Conservation (phyloP, 148 eudicot species). For the Arbutus unedo region DNA sequence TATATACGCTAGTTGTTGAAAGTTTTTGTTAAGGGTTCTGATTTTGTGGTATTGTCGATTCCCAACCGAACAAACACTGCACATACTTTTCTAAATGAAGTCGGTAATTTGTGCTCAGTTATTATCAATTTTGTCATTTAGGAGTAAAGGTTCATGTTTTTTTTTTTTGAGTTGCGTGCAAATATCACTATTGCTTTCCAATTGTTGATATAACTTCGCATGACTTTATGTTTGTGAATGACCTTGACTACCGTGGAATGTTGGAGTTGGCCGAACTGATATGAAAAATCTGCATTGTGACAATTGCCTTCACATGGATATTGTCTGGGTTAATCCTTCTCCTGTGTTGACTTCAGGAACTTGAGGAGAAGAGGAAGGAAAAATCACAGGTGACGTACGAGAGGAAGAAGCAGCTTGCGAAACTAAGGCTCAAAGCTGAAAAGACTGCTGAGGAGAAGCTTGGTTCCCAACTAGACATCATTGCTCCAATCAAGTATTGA, state of each 20-base stretch:
- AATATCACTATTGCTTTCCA: too few relatives aligned
- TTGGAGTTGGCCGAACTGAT: neutral
- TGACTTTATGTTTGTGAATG: neutral
- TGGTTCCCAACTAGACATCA: constrained; percentile 52
- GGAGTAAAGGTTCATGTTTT: too few relatives aligned
- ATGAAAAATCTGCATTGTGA: neutral
- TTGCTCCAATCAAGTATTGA: constrained; percentile 53
- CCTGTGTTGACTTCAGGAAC: constrained; percentile 31
- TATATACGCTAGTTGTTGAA: too few relatives aligned
- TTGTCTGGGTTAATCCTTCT: too few relatives aligned
- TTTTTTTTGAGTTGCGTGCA: too few relatives aligned
- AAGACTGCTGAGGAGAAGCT: constrained; percentile 59
- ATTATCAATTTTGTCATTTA: too few relatives aligned
- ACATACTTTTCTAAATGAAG: neutral
- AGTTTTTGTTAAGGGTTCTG: too few relatives aligned
- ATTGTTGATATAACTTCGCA: too few relatives aligned
- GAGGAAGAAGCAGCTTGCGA: constrained; percentile 53
- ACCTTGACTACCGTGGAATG: neutral
- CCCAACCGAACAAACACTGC: neutral
- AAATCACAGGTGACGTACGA: constrained; percentile 42
- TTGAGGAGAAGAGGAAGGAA: constrained; percentile 64
- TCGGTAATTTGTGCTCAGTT: neutral
- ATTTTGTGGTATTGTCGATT: too few relatives aligned
- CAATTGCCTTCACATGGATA: neutral
- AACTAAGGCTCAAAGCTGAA: constrained; percentile 54